These are phyloP conservation scores for Leccinum fallax DNA, from an alignment of 1,284 basidiomycete species.

Conservation along the genomic window DNA sequence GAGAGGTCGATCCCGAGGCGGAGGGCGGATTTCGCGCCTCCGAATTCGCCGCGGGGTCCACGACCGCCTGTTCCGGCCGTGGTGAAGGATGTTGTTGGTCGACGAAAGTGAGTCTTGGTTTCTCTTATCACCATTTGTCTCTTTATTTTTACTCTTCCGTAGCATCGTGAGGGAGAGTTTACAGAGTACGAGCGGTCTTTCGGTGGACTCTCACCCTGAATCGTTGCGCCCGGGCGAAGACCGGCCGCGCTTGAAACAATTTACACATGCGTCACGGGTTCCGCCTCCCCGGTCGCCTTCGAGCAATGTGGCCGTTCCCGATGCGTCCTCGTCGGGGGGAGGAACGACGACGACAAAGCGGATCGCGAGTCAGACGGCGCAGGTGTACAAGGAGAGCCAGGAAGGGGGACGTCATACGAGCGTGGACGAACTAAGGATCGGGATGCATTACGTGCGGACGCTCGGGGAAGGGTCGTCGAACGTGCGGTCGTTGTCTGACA, in stretches of 20 bases:
- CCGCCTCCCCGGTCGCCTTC: conserved; percentile 53
- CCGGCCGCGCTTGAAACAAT: conserved; percentile 70
- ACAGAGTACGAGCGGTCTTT: conserved; percentile 38
- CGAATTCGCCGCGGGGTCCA: conserved; percentile 41
- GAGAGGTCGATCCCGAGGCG: conserved; percentile 65
- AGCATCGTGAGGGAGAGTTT: conserved; percentile 37
- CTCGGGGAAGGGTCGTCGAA: conserved; percentile 58
- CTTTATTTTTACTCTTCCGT: neutral
- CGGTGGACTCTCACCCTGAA: conserved; percentile 37
- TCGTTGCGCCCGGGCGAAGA: conserved; percentile 33
- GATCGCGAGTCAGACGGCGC: conserved; percentile 67
- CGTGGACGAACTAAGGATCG: conserved; percentile 62
- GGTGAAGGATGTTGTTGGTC: conserved; percentile 20
- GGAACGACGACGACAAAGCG: conserved; percentile 37
- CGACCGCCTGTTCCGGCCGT: conserved; percentile 26
- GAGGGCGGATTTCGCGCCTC: conserved; percentile 63
- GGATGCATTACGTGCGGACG: conserved; percentile 68
- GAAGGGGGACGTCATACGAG: conserved; percentile 39
- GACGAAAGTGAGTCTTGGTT: conserved; percentile 28
- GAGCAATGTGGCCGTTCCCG: conserved; percentile 32
- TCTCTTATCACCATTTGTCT: neutral
- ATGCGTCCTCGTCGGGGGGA: conserved; percentile 3
- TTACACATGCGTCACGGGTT: conserved; percentile 69
- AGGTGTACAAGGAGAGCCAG: conserved; percentile 45
- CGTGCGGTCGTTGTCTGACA: conserved; percentile 43